Conservation (phyloP, 352 stramenopile genomes). For the Pythium oligandrum region DNA sequence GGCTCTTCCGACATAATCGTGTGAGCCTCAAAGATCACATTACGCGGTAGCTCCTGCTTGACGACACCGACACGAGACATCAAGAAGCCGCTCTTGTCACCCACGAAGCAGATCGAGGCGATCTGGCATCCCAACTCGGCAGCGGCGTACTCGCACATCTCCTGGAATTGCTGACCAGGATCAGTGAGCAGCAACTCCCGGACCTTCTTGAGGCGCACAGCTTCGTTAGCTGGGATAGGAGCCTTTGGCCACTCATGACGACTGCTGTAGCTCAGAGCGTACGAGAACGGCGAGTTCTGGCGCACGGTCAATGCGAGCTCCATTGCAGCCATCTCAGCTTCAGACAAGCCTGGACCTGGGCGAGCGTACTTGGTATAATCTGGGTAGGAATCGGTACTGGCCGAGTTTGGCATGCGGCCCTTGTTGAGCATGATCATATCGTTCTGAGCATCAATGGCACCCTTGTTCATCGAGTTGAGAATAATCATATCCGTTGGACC, state of each 20-base stretch:
- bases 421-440: slow-evolving; percentile 59
- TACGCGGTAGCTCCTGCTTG: slow-evolving; percentile 73
- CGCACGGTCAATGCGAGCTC: slow-evolving; percentile 60
- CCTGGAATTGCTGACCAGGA: slow-evolving; percentile 76
- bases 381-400: background rate
- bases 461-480: slow-evolving; percentile 5
- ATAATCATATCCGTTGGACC: slow-evolving; percentile 24
- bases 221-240: slow-evolving; percentile 62
- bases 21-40: slow-evolving; percentile 76
- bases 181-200: slow-evolving; percentile 71
- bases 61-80: slow-evolving; percentile 76
- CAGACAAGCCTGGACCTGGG: slow-evolving; percentile 27
- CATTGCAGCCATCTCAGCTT: slow-evolving; percentile 48
- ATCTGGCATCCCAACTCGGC: slow-evolving; percentile 80
- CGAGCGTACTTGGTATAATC: slow-evolving; percentile 39
- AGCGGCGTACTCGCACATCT: slow-evolving; percentile 83
- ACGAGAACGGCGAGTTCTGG: slow-evolving; percentile 75
- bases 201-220: slow-evolving; percentile 59
- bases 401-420: slow-evolving; percentile 1
- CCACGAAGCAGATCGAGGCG: slow-evolving; percentile 77
- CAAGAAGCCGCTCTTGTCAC: slow-evolving; percentile 81
- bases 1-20: slow-evolving; percentile 75
- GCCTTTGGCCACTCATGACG: slow-evolving; percentile 82
- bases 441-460: slow-evolving; percentile 11
- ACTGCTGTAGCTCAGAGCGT: slow-evolving; percentile 76